Evolutionary conservation across 164 flowering plant species (phyloP).

Genomic region (Saururus chinensis): DNA sequence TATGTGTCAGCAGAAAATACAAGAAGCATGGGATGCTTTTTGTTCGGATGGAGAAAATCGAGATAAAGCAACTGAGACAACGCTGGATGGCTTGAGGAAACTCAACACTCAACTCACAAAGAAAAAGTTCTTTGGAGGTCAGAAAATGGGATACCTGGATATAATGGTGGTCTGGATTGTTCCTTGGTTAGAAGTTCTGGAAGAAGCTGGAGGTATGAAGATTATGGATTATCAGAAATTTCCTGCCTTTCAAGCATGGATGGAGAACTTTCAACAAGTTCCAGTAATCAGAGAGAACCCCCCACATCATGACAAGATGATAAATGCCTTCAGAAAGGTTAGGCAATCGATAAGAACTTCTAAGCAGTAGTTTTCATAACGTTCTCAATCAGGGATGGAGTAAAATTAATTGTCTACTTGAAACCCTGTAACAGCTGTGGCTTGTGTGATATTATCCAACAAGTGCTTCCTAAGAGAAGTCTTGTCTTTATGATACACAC

Average conservation of each 20-base stretch:
- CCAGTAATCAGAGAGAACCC: constrained; percentile 2
- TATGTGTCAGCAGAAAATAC: too few relatives aligned
- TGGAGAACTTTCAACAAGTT: background rate
- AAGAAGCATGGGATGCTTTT: background rate
- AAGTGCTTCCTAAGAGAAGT: too few relatives aligned
- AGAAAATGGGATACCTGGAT: constrained; percentile 1
- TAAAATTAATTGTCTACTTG: too few relatives aligned
- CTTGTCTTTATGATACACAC: too few relatives aligned
- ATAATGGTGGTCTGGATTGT: constrained; percentile 6
- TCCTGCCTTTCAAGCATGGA: constrained; percentile 3
- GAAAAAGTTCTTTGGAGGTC: constrained; percentile 9
- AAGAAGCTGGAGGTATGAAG: background rate
- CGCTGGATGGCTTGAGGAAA: constrained; percentile 11
- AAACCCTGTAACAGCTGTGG: too few relatives aligned
- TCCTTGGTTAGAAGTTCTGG: background rate
- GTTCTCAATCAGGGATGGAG: too few relatives aligned
- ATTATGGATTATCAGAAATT: background rate
- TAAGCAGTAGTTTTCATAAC: too few relatives aligned
- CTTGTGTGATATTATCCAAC: too few relatives aligned
- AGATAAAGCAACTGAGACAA: constrained; percentile 13
- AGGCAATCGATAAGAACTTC: background rate
- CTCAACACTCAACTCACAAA: constrained; percentile 11
- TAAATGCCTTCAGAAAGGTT: background rate
- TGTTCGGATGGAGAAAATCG: constrained; percentile 15
- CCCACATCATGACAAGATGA: constrained; percentile 3